These are phyloP conservation scores for Rhizodiscina lignyota DNA, from an alignment of 495 filamentous ascomycete species.

Conservation along the genomic window DNA sequence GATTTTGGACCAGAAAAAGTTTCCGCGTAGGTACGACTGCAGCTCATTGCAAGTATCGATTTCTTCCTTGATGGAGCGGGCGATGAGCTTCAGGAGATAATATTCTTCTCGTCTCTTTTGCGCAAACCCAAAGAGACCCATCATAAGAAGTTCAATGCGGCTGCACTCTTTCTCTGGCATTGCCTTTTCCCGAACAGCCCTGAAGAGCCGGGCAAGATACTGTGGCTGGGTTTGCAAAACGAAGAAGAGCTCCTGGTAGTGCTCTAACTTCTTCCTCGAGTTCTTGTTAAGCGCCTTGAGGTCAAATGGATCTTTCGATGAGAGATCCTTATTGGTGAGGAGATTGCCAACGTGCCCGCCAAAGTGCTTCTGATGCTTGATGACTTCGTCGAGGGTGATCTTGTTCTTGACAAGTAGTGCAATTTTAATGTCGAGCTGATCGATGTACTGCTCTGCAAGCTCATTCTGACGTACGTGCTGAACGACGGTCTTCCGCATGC, in stretches of 20 bases:
- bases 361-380: constrained; percentile 92
- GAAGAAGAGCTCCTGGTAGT: constrained; percentile 97
- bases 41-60: constrained; percentile 56
- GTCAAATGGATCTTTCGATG: constrained; percentile 84
- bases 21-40: constrained; percentile 75
- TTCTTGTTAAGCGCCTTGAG: constrained; percentile 95
- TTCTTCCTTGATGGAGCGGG: constrained; percentile 70
- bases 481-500: constrained; percentile 81
- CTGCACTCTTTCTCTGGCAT: constrained; percentile 86
- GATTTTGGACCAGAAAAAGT: constrained; percentile 84
- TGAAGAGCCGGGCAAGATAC: constrained; percentile 81
- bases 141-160: constrained; percentile 78
- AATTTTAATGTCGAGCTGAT: constrained; percentile 97
- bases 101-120: constrained; percentile 96
- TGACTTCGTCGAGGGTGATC: constrained; percentile 95
- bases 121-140: constrained; percentile 93
- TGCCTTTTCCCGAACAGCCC: constrained; percentile 63
- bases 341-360: constrained; percentile 80
- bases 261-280: constrained; percentile 82
- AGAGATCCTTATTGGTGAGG: constrained; percentile 57
- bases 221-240: constrained; percentile 92
- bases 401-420: constrained; percentile 97
- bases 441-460: constrained; percentile 91
- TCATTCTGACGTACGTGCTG: constrained; percentile 96
- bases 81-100: constrained; percentile 81